Evolutionary conservation across 495 filamentous ascomycete genomes (phyloP).

Genomic region (Geopyxis carbonaria): DNA sequence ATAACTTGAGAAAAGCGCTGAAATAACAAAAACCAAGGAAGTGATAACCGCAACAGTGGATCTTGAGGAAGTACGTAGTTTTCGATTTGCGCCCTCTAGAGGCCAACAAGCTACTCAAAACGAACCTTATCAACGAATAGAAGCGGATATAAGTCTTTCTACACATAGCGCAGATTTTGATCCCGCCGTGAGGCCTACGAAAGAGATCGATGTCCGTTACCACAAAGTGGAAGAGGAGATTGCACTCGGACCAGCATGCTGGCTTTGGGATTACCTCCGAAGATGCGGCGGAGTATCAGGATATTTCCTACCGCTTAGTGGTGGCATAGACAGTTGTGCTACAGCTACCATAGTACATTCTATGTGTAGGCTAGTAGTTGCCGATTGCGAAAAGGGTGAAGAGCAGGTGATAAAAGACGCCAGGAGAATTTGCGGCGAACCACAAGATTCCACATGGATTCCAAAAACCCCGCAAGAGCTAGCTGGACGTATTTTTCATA

Average conservation of each 20-base stretch:
- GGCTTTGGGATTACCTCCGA: conserved; percentile 74
- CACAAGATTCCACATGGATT: conserved; percentile 33
- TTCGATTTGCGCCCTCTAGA: conserved; percentile 35
- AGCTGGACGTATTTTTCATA: conserved; percentile 49
- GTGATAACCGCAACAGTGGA: conserved; percentile 68
- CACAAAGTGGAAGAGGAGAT: conserved; percentile 53
- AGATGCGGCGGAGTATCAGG: conserved; percentile 41
- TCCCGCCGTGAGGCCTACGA: conserved; percentile 29
- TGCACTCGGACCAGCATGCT: conserved; percentile 33
- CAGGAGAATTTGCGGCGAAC: conserved; percentile 41
- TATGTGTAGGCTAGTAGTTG: conserved; percentile 59
- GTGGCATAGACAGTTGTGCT: conserved; percentile 56
- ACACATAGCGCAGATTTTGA: conserved; percentile 20
- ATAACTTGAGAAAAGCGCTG: conserved; percentile 1
- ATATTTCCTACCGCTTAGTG: conserved; percentile 39
- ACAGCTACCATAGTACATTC: conserved; percentile 53
- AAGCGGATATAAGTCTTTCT: conserved; percentile 30
- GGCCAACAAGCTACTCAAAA: conserved; percentile 38
- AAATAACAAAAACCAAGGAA: conserved; percentile 37
- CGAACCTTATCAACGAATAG: conserved; percentile 27
- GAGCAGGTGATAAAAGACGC: conserved; percentile 50
- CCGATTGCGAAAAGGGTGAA: conserved; percentile 42
- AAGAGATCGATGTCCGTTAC: conserved; percentile 31
- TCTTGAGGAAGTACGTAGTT: conserved; percentile 53
- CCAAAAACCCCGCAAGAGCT: conserved; percentile 46